phyloP scores from a whole-genome alignment of 495 filamentous ascomycete species.

The Penicillium longicatenatum region DNA sequence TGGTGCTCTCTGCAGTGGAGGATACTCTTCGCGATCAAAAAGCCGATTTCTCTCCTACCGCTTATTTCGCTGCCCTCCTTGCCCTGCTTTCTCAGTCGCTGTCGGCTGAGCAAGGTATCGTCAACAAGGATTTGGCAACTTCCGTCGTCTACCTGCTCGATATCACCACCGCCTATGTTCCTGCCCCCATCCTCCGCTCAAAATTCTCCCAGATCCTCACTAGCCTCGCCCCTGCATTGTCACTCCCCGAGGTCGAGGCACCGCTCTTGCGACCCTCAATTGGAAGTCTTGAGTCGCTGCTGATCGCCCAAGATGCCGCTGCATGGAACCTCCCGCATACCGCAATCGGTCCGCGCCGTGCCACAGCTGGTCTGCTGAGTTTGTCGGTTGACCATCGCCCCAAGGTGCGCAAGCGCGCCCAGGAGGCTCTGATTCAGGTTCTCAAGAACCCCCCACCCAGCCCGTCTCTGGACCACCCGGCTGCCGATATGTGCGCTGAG shows the following conservation, averaged over 20 bases:
- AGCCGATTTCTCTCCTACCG: conserved; percentile 77
- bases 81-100: conserved; percentile 80
- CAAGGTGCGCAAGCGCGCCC: conserved; percentile 92
- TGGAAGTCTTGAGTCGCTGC: conserved; percentile 84
- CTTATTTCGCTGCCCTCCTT: conserved; percentile 94
- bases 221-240: conserved; percentile 79
- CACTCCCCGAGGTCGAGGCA: conserved; percentile 80
- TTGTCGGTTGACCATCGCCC: conserved; percentile 86
- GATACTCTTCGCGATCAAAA: conserved; percentile 87
- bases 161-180: conserved; percentile 78
- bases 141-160: conserved; percentile 97
- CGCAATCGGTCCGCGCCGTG: conserved; percentile 84
- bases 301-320: conserved; percentile 82
- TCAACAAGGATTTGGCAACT: conserved; percentile 81
- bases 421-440: conserved; percentile 83
- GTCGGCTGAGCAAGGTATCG: conserved; percentile 57
- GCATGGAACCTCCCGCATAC: conserved; percentile 85
- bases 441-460: conserved; percentile 82
- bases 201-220: conserved; percentile 94
- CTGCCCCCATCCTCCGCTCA: conserved; percentile 79
- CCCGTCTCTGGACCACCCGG: conserved; percentile 89
- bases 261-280: conserved; percentile 86
- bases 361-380: conserved; percentile 80
- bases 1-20: conserved; percentile 88
- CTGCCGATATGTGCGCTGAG: conserved; percentile 93